These are phyloP conservation scores for Thalassiosira mediterranea DNA, from an alignment of 352 stramenopile species.

Conservation along the genomic window DNA sequence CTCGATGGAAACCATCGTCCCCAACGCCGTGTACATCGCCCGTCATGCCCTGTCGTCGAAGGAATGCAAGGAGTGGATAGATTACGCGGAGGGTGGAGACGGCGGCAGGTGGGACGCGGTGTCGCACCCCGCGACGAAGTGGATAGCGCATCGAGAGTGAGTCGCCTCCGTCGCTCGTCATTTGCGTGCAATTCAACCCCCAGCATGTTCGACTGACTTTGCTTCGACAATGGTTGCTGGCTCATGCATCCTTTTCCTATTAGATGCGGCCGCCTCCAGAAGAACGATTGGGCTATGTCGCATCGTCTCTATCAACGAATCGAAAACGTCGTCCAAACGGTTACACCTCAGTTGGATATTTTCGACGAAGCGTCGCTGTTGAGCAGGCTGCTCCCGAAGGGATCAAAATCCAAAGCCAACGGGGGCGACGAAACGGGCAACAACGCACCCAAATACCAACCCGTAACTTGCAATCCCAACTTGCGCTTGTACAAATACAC, in stretches of 20 bases:
- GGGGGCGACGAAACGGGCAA: slow-evolving; percentile 10
- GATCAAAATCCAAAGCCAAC: slow-evolving; percentile 8
- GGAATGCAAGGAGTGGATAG: slow-evolving; percentile 64
- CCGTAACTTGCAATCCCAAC: slow-evolving; percentile 74
- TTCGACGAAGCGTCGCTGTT: slow-evolving; percentile 35
- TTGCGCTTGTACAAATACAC: slow-evolving; percentile 76
- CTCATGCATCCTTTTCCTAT: no score
- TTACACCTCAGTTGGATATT: slow-evolving; percentile 34
- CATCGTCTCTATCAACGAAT: slow-evolving; percentile 63
- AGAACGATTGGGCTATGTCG: slow-evolving; percentile 57
- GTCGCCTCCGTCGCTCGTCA: no score
- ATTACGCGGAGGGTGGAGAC: slow-evolving; percentile 48
- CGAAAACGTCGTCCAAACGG: slow-evolving; percentile 30
- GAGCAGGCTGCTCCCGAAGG: slow-evolving; percentile 1
- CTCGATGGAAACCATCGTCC: slow-evolving; percentile 31
- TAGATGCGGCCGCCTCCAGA: slow-evolving; percentile 60
- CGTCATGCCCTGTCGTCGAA: slow-evolving; percentile 40
- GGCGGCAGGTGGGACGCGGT: slow-evolving; percentile 43
- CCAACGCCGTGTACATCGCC: slow-evolving; percentile 44
- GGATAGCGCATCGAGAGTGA: slow-evolving; percentile 71
- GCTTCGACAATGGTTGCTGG: no score
- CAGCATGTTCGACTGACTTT: no score
- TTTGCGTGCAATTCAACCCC: no score
- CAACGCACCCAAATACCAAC: slow-evolving; percentile 44
- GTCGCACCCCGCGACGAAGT: slow-evolving; percentile 58